Evolutionary conservation across 805 yeast genomes (phyloP).

Genomic region (Yarrowia porcina): DNA sequence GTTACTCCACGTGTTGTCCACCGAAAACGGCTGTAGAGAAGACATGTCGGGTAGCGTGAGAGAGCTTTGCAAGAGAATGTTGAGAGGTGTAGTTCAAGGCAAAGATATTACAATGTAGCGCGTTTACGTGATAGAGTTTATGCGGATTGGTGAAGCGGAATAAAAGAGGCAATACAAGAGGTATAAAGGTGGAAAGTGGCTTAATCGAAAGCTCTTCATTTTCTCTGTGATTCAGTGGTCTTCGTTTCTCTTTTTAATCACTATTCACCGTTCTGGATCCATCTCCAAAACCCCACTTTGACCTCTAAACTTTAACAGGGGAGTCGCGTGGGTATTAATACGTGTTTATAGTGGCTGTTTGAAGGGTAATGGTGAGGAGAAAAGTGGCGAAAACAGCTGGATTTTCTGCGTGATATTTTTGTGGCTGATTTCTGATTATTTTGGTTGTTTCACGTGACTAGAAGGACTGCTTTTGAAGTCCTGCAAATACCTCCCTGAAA

Average conservation of each 20-base stretch:
- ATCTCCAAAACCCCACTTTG: neutral
- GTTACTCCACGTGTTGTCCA: neutral
- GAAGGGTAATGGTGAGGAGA: neutral
- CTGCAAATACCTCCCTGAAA: neutral
- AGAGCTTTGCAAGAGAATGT: no score
- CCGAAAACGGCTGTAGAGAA: constrained; percentile 15
- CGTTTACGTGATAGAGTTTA: neutral
- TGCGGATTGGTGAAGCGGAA: no score
- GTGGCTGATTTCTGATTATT: no score
- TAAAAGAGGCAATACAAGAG: no score
- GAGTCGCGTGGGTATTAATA: neutral
- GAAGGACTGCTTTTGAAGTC: neutral
- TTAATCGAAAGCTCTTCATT: no score
- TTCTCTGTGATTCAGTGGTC: no score
- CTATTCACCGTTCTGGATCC: neutral
- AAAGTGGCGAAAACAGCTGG: neutral
- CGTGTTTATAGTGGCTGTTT: neutral
- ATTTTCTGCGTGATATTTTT: neutral
- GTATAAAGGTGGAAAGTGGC: no score
- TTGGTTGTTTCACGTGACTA: no score
- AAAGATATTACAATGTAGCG: neutral
- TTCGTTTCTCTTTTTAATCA: no score
- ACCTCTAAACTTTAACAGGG: neutral
- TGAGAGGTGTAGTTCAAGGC: no score
- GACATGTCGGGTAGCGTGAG: neutral